Base-by-base conservation (phyloP, 2,329 filamentous ascomycete species). In the Monilinia vaccinii-corymbosi region DNA sequence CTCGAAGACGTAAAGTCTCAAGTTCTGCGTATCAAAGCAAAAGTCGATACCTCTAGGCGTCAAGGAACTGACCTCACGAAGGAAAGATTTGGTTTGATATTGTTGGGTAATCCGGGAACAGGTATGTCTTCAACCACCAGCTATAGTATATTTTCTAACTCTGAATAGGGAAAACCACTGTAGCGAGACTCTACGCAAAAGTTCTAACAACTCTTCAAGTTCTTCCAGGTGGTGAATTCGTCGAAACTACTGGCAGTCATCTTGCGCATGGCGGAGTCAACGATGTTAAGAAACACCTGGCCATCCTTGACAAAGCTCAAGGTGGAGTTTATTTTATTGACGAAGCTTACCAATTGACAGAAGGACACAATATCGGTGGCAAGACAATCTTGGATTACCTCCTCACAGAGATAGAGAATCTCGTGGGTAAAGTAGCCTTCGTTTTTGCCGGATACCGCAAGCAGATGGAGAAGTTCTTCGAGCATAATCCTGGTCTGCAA, bases 241-340 rank as follows among this genome's bases (percentile, higher is more conserved):
- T 83, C 9, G 88, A 92, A 64, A 87, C 81, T 0, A 86, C 87
- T 0, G 89, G 88, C 0, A 82, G 88, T 0, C 76, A 78, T 18
- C 77, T 93, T 0, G 83, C 87, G 0, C 82, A 81, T 50, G 76
- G 79, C 0, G 88, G 87, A 0, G 79, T 89, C 0, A 58, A 73
- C 0, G 82, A 78, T 0, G 82, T 79, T 63, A 78, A 87, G 66
- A 77, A 78, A 14, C 71, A 84, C 0, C 73, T 89, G 7, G 76
- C 86, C 2, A 65, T 75, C 0, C 76, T 92, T 0, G 70, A 83
- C 4, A 75, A 83, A 83, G 85, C 0, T 81, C 10, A 75, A 81
- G 88, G 88, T 0, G 89, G 89, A 0, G 85, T 85, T 0, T 67
- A 90, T 1, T 92, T 93, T 68, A 86, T 93, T 25, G 89, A 93